phyloP scores from a whole-genome alignment of 2,329 filamentous ascomycete genomes.

The Pyricularia pennisetigena region DNA sequence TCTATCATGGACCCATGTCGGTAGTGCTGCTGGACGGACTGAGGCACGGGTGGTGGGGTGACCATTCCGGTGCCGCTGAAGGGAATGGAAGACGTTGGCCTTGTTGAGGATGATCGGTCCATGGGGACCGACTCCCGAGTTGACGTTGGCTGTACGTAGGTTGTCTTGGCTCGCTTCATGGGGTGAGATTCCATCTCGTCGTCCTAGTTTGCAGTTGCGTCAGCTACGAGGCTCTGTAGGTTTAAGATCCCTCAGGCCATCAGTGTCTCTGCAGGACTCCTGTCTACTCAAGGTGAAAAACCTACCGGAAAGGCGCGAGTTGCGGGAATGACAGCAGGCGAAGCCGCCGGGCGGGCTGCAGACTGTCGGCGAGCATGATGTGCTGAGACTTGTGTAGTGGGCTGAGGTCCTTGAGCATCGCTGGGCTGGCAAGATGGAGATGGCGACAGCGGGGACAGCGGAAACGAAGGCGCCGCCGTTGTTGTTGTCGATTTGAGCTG shows the following conservation, averaged over 20 bases:
- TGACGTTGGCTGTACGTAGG: not conserved
- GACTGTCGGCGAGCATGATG: not conserved
- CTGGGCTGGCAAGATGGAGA: not conserved
- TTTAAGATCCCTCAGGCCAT: not conserved
- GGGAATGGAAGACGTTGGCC: not conserved
- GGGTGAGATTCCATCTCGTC: conserved; percentile 1
- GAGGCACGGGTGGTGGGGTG: conserved; percentile 1
- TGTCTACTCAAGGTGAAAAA: not conserved
- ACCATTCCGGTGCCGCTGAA: conserved; percentile 4
- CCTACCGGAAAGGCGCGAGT: not conserved
- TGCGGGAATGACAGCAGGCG: not conserved
- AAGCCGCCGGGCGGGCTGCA: not conserved
- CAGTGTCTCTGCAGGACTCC: not conserved
- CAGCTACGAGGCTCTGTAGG: not conserved
- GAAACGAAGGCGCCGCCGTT: not conserved
- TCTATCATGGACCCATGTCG: not conserved
- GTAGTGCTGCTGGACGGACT: not conserved
- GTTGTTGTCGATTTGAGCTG: not conserved
- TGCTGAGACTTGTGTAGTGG: not conserved
- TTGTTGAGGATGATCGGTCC: conserved; percentile 2
- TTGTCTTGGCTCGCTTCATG: conserved; percentile 7
- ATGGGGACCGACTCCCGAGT: not conserved
- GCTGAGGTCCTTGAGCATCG: not conserved
- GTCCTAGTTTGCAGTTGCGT: not conserved
- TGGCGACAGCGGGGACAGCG: not conserved